Evolutionary conservation across 345 rosid genomes (phyloP).

Genomic region (Pelargonium nanum): DNA sequence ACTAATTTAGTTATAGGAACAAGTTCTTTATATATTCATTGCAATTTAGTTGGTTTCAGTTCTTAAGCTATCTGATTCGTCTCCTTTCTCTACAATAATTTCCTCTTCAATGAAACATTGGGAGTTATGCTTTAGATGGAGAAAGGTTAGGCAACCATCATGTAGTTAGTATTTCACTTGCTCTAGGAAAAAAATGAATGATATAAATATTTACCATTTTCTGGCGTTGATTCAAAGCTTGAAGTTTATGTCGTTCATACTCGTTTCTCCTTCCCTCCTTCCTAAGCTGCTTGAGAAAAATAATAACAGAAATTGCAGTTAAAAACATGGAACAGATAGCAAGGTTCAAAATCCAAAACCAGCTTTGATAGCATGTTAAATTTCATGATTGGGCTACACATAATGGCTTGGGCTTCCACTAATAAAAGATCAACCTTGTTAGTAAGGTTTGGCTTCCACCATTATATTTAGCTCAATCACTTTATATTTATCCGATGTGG

Average conservation of each 20-base stretch:
- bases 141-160: neutral
- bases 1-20: neutral
- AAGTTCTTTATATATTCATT: neutral
- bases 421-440: no score
- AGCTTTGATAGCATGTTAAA: no score
- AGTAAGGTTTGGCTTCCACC: no score
- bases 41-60: neutral
- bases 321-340: constrained; percentile 2
- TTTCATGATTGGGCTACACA: no score
- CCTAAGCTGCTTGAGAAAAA: constrained; percentile 40
- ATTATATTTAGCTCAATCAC: no score
- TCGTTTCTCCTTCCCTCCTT: constrained; percentile 73
- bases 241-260: constrained; percentile 64
- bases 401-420: no score
- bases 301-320: constrained; percentile 1
- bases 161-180: neutral
- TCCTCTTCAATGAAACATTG: no score
- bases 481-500: no score
- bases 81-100: neutral
- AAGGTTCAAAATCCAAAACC: neutral
- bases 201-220: constrained; percentile 38
- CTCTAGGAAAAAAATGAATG: neutral
- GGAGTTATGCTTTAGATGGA: neutral
- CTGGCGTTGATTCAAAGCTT: constrained; percentile 65
- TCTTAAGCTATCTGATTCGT: neutral